Evolutionary conservation across 208 protist genomes (phyloP), one percentile per base, ranked within the genome.

Genomic region (Trypanosomatidae sp.): DNA sequence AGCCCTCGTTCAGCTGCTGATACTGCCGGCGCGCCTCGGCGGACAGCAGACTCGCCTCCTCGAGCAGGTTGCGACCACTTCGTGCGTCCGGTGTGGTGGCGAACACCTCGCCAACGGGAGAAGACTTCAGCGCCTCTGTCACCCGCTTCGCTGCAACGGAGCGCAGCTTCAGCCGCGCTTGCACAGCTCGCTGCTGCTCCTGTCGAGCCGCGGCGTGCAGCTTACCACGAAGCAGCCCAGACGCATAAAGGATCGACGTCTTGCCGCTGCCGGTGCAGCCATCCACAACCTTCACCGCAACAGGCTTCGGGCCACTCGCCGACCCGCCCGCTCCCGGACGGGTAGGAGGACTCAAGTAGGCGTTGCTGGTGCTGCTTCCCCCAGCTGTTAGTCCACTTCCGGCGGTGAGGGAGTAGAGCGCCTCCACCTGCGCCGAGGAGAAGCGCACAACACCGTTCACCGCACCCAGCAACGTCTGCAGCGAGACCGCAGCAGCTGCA

Each of bases 261-360:
- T 94, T 94, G 19, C 91, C 91, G 58, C 88, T 92, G 17, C 91
- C 91, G 1, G 82, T 82, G 52, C 79, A 73, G 6, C 91, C 91
- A 28, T 88, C 82, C 30, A 91, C 74, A 28, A 83, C 69, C 44
- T 76, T 76, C 55, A 95, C 74, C 12, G 62, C 74, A 6, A 72
- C 59, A n/a, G 69, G 80, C 19, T 55, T 73, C 13, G 46, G 9
- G 44, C 50, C 19, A 28, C 25, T 59, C 28, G 53, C 69, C 36
- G 58, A 44, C 43, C 19, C 50, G 15, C 46, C 64, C 30, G 56
- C 28, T n/a, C n/a, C n/a, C n/a, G n/a, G n/a, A n/a, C n/a, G n/a
- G n/a, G n/a, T n/a, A n/a, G n/a, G n/a, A n/a, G n/a, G n/a, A n/a
- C n/a, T n/a, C n/a, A n/a, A n/a, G n/a, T n/a, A n/a, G n/a, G n/a